These are phyloP conservation scores for Pseudonitzschia pungens DNA, from an alignment of 108 stramenopile species.

Conservation along the genomic window DNA sequence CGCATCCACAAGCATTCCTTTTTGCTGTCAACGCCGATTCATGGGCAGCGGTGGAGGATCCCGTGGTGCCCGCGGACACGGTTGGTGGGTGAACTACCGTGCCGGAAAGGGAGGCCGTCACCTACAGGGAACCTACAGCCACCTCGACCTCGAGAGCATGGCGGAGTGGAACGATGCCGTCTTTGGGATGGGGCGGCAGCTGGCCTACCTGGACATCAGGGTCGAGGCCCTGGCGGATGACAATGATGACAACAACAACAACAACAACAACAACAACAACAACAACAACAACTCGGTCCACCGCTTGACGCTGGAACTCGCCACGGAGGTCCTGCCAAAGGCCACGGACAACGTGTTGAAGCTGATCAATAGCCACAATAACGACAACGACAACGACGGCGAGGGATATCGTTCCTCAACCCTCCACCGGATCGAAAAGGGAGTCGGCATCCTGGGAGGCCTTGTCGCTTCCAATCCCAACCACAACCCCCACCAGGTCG, in stretches of 20 bases:
- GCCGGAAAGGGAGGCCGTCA: slow-evolving; percentile 83
- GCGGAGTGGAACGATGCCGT: slow-evolving; percentile 66
- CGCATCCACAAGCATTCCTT: too few relatives aligned
- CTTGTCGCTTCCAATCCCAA: slow-evolving; percentile 50
- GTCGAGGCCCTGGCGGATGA: slow-evolving; percentile 27
- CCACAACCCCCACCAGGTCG: not conserved
- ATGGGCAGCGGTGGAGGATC: slow-evolving; percentile 55
- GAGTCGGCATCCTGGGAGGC: slow-evolving; percentile 68
- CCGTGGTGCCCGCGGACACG: slow-evolving; percentile 79
- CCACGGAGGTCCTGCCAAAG: slow-evolving; percentile 64
- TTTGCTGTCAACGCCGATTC: slow-evolving; percentile 13
- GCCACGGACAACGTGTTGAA: slow-evolving; percentile 66
- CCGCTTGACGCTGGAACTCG: slow-evolving; percentile 62
- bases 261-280: slow-evolving; percentile 17
- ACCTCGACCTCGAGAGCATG: slow-evolving; percentile 55
- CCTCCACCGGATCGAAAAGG: slow-evolving; percentile 72
- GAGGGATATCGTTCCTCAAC: slow-evolving; percentile 53
- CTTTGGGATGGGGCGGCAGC: slow-evolving; percentile 44
- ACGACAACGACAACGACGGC: slow-evolving; percentile 10
- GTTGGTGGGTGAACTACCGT: slow-evolving; percentile 87
- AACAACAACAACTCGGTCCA: slow-evolving; percentile 18
- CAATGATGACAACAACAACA: not conserved
- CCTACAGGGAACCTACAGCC: slow-evolving; percentile 83
- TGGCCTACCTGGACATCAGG: slow-evolving; percentile 38
- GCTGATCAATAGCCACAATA: slow-evolving; percentile 13